A percentile compares a stretch with the other conserved stretches of the same genome.
phyloP scores from a whole-genome alignment of 2,329 filamentous ascomycete species.

The Scytalidium lignicola region DNA sequence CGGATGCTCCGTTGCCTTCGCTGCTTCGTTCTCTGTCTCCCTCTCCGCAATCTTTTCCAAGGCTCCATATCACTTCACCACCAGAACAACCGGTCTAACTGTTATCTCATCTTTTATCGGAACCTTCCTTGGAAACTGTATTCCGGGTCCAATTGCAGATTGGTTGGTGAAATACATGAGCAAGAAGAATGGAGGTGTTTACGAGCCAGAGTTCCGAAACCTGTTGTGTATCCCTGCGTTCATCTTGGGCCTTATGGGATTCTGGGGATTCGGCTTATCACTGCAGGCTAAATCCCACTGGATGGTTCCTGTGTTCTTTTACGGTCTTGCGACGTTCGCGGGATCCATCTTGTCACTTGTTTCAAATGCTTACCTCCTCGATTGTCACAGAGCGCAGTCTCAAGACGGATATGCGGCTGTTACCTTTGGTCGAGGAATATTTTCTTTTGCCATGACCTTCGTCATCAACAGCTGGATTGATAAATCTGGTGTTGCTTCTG shows the following conservation, averaged over 20 bases:
- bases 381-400: conserved; percentile 11
- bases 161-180: not conserved
- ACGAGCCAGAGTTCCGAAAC: conserved; percentile 3
- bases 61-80: not conserved
- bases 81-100: not conserved
- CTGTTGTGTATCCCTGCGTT: not conserved
- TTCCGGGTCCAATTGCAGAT: conserved; percentile 57
- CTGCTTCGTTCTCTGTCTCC: not conserved
- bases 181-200: not conserved
- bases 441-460: conserved; percentile 10
- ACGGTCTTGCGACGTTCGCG: conserved; percentile 10
- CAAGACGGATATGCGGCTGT: conserved; percentile 12
- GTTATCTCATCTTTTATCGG: conserved; percentile 62
- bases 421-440: conserved; percentile 8
- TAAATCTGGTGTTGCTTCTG: not conserved
- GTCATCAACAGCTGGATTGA: conserved; percentile 11
- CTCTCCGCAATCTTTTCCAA: not conserved
- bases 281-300: not conserved
- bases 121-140: conserved; percentile 64
- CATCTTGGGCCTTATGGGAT: not conserved
- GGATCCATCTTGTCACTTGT: conserved; percentile 8
- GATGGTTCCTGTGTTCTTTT: conserved; percentile 13
- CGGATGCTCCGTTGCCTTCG: not conserved
- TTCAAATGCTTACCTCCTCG: conserved; percentile 11
- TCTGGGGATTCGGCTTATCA: not conserved